phyloP scores from a whole-genome alignment of 331 rosid species.

The Malus hybrid region DNA sequence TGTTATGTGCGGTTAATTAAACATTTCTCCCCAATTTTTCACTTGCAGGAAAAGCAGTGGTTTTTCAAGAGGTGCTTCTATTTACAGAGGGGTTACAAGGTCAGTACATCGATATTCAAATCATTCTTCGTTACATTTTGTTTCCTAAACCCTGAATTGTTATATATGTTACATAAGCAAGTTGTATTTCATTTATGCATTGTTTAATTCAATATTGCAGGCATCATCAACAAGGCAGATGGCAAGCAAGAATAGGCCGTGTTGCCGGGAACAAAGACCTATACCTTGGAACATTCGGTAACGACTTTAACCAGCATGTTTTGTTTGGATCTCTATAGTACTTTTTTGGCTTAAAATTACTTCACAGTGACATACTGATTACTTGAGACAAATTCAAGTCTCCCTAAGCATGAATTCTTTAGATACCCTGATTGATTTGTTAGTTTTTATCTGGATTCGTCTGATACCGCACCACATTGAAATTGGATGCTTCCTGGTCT shows the following conservation, averaged over 20 bases:
- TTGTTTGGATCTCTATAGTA: neutral
- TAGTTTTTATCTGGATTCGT: neutral
- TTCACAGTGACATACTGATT: neutral
- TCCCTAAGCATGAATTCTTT: neutral
- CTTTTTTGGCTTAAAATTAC: neutral
- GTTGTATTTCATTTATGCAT: neutral
- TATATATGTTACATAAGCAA: neutral
- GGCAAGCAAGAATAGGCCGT: conserved; percentile 99
- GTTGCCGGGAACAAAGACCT: conserved; percentile 97
- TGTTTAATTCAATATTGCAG: conserved; percentile 20
- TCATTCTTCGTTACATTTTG: neutral
- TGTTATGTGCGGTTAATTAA: neutral
- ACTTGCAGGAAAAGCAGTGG: conserved; percentile 89
- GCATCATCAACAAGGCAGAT: conserved; percentile 98
- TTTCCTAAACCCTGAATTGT: neutral
- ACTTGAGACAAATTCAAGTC: neutral
- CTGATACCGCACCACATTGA: neutral
- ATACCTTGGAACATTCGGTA: conserved; percentile 92
- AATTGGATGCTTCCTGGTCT: neutral
- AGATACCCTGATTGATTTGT: neutral
- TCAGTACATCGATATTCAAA: conserved; percentile 6
- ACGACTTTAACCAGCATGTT: neutral
- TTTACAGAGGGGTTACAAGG: conserved; percentile 95
- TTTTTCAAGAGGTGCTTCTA: conserved; percentile 92
- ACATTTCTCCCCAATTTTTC: neutral